phyloP scores from a whole-genome alignment of 805 yeast species.

The Nakazawaea ernobii region DNA sequence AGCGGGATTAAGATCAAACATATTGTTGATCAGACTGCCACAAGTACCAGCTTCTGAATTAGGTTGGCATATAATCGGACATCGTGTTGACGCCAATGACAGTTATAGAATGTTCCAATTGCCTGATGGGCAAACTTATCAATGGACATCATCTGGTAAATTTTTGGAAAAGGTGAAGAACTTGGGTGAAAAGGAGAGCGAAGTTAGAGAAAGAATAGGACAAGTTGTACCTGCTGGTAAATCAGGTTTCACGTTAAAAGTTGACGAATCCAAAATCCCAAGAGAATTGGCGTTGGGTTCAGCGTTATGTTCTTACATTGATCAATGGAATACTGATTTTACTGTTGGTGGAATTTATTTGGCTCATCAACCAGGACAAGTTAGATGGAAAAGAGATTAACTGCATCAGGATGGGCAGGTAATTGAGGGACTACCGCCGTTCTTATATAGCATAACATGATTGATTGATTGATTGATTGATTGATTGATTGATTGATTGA shows the following conservation, averaged over 20 bases:
- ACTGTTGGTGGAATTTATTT: conserved; percentile 63
- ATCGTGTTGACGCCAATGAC: conserved; percentile 56
- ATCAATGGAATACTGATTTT: conserved; percentile 60
- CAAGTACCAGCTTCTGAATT: conserved; percentile 45
- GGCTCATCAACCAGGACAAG: conserved; percentile 42
- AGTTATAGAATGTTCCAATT: conserved; percentile 55
- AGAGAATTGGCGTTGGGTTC: conserved; percentile 53
- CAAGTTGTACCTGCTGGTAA: conserved; percentile 47
- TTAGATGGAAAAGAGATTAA: conserved; percentile 53
- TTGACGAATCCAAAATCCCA: conserved; percentile 52
- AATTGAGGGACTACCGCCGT: conserved; percentile 7
- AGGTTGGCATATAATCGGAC: conserved; percentile 60
- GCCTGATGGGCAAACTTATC: conserved; percentile 55
- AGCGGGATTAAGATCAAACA: conserved; percentile 58
- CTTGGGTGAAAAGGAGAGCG: conserved; percentile 59
- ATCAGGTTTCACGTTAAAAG: conserved; percentile 47
- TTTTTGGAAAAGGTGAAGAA: conserved; percentile 53
- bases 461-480: background rate
- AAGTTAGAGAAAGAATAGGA: conserved; percentile 60
- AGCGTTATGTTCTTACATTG: conserved; percentile 56
- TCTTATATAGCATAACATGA: background rate
- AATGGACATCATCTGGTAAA: conserved; percentile 59
- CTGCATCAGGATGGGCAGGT: background rate
- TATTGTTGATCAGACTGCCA: conserved; percentile 47
- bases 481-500: background rate